These are phyloP conservation scores for Trichosanthes truncata DNA, from an alignment of 306 rosid species.

Conservation along the genomic window DNA sequence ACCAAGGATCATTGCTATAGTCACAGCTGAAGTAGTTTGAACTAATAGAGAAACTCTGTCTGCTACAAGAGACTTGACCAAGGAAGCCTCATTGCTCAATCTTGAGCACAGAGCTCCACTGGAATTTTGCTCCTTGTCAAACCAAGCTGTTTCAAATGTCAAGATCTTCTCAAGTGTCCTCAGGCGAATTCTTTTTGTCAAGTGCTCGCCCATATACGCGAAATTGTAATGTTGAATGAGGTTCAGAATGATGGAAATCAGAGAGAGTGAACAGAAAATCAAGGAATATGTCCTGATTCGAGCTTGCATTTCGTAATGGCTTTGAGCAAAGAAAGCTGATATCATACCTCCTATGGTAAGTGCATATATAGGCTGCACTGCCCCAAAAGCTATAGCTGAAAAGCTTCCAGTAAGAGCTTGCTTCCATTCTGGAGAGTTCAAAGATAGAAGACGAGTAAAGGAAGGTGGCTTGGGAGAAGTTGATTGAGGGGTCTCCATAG, in stretches of 20 bases:
- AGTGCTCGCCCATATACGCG: conserved; percentile 75
- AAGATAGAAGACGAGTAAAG: conserved; percentile 53
- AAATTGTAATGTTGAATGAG: conserved; percentile 82
- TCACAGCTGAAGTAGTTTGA: conserved; percentile 79
- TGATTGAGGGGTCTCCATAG: conserved; percentile 13
- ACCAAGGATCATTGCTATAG: conserved; percentile 82
- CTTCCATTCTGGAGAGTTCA: conserved; percentile 85
- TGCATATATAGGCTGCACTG: conserved; percentile 87
- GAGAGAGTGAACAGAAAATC: conserved; percentile 54
- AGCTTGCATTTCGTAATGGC: conserved; percentile 60
- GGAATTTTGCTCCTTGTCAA: conserved; percentile 71
- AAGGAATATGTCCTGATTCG: conserved; percentile 58
- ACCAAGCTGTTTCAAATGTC: conserved; percentile 90
- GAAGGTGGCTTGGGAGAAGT: conserved; percentile 48
- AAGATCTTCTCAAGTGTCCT: conserved; percentile 69
- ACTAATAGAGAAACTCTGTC: conserved; percentile 67
- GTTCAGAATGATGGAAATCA: conserved; percentile 61
- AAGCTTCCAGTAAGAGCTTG: conserved; percentile 69
- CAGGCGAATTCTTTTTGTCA: conserved; percentile 60
- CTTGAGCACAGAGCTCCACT: conserved; percentile 87
- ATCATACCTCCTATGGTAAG: conserved; percentile 87
- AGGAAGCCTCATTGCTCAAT: conserved; percentile 78
- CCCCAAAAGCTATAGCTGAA: conserved; percentile 66
- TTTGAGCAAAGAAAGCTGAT: conserved; percentile 66
- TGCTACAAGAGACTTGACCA: conserved; percentile 88